Evolutionary conservation across 495 filamentous ascomycete genomes (phyloP).

Genomic region (Penicillium coprophilum): DNA sequence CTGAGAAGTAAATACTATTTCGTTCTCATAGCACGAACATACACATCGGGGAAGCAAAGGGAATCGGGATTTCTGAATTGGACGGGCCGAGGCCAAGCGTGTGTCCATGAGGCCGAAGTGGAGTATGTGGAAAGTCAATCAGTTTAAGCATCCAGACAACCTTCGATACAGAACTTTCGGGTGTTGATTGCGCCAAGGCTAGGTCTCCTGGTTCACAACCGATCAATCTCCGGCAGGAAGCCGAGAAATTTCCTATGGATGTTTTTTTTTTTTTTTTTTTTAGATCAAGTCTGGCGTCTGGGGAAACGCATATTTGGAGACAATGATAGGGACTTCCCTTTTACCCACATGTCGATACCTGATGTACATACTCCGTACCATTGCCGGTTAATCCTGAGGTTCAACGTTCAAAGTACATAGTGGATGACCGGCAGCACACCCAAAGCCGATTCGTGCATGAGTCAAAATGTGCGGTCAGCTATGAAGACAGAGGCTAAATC

Average conservation of each 20-base stretch:
- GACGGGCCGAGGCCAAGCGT: neutral
- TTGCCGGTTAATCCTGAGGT: constrained; percentile 1
- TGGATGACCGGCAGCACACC: neutral
- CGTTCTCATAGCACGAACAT: neutral
- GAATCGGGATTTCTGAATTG: neutral
- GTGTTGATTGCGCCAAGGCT: neutral
- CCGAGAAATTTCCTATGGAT: constrained; percentile 3
- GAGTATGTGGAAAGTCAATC: neutral
- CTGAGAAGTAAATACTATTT: neutral
- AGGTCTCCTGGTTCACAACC: neutral
- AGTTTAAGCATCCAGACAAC: neutral
- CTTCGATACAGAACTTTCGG: neutral
- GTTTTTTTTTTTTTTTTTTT: too few species aligned
- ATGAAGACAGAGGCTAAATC: neutral
- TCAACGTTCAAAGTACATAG: neutral
- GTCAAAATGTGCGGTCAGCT: neutral
- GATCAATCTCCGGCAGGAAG: constrained; percentile 3
- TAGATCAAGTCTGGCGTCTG: neutral
- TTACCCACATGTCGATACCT: neutral
- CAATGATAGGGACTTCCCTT: neutral
- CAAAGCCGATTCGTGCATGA: constrained; percentile 8
- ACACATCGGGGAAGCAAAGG: neutral
- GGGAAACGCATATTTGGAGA: neutral
- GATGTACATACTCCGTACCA: too few species aligned
- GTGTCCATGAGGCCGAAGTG: neutral